A percentile compares a stretch with the other conserved stretches of the same genome.
Evolutionary conservation across 257 asterid species (phyloP).

Genomic region (Przewalskia tangutica): DNA sequence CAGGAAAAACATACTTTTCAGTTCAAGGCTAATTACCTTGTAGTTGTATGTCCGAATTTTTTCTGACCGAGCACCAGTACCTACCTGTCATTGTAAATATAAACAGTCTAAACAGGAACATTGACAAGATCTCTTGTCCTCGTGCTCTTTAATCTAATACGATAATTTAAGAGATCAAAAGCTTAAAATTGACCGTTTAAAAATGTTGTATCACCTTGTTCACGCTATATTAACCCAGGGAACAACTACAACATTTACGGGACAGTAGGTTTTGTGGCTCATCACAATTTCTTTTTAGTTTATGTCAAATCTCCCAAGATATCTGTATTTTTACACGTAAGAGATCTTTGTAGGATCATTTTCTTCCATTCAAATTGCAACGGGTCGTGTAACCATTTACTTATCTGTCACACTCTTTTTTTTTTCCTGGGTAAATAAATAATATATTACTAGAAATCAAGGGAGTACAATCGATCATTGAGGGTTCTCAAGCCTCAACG

Average conservation of each 20-base stretch:
- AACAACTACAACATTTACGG: neutral
- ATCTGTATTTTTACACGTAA: neutral
- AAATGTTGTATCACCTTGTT: neutral
- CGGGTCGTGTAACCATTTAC: neutral
- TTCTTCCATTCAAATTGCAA: neutral
- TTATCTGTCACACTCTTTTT: too few species aligned
- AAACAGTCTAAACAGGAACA: slow-evolving; percentile 8
- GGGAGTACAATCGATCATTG: too few species aligned
- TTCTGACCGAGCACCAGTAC: slow-evolving; percentile 96
- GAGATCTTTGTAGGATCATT: neutral
- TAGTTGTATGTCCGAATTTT: slow-evolving; percentile 94
- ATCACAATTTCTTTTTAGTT: neutral
- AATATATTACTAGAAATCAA: too few species aligned
- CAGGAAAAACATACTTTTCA: neutral
- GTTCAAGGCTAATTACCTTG: slow-evolving; percentile 50
- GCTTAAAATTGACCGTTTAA: neutral
- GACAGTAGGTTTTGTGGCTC: neutral
- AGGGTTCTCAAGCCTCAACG: too few species aligned
- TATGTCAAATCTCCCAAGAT: neutral
- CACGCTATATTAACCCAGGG: neutral
- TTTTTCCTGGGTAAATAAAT: too few species aligned
- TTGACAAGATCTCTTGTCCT: neutral
- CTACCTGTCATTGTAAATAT: slow-evolving; percentile 55
- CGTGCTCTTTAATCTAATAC: neutral
- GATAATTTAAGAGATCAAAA: neutral